Base-by-base conservation (phyloP, 306 rosid species). In the Purshia tridentata region DNA sequence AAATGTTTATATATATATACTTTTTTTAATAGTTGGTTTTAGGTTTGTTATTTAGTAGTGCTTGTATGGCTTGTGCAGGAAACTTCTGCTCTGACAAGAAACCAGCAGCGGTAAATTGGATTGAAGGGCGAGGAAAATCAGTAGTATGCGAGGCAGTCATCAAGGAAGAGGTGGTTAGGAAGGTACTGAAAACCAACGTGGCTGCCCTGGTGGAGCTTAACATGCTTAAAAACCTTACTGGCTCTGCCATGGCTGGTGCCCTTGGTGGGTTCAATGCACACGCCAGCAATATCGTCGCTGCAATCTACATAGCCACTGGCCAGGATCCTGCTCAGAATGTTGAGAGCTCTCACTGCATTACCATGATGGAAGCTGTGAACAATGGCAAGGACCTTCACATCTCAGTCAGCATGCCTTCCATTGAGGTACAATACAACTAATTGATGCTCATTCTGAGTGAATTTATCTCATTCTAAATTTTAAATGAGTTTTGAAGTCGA, bases 291-390 rank as follows among this genome's bases (percentile, higher is more conserved):
- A 78, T 78, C 56, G 77, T 78, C 6, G 10, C 77, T 0, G 81
- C 81, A 7, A 29, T 78, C n/a, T 78, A 44, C 65, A 78, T 78
- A 11, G 81, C 81, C 56, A 78, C 81, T 0, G 81, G 81, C 59
- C 81, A 78, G 62, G 77, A 78, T 23, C 81, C 81, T 52, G 81
- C 81, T n/a, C 81, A 77, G 71, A 77, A 77, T 65, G 72, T 77
- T 3, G 82, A 78, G 54, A 78, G 77, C 63, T 78, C 82, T 56
- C 77, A 72, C 69, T 78, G 82, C 44, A 39, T 78, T 29, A 78
- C 82, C 19, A 47, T 65, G 73, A 72, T 78, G 73, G 82, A 78
- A 59, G 57, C 77, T 50, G 49, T 50, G 5, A 62, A 70, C 41
- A 50, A 78, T n/a, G 77, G 78, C 55, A 57, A 49, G 41, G 74